These are phyloP conservation scores for Fusarium lateritium DNA, from an alignment of 2,329 filamentous ascomycete species.

Conservation along the genomic window DNA sequence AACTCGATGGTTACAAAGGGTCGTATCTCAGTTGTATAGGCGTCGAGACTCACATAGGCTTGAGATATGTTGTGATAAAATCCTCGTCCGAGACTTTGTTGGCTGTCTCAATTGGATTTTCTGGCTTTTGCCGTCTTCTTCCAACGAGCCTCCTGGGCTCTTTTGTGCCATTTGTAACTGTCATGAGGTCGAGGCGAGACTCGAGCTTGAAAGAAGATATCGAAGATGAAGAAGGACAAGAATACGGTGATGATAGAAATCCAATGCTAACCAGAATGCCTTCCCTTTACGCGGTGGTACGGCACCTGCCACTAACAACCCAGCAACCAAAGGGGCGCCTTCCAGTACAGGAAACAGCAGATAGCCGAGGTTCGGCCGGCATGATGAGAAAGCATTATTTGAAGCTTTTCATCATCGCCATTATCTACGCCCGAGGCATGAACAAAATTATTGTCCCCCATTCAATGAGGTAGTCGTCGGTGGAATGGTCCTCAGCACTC, in stretches of 20 bases:
- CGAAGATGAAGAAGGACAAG: neutral
- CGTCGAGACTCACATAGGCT: conserved; percentile 58
- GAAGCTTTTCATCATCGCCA: conserved; percentile 40
- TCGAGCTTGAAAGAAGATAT: neutral
- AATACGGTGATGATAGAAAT: neutral
- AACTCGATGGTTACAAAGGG: neutral
- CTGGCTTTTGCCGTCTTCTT: conserved; percentile 33
- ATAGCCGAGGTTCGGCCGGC: conserved; percentile 43
- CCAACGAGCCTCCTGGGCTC: conserved; percentile 23
- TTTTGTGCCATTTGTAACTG: conserved; percentile 13
- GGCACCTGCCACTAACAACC: conserved; percentile 34
- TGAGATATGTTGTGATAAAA: conserved; percentile 65
- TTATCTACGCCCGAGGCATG: conserved; percentile 17
- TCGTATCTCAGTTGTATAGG: neutral
- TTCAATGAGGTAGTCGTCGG: conserved; percentile 40
- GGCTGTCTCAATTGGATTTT: conserved; percentile 62
- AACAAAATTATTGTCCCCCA: conserved; percentile 11
- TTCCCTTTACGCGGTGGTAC: conserved; percentile 6
- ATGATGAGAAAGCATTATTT: conserved; percentile 23
- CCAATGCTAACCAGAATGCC: neutral
- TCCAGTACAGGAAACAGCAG: conserved; percentile 9
- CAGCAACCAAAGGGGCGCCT: neutral
- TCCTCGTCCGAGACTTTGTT: conserved; percentile 63
- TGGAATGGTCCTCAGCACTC: conserved; percentile 49
- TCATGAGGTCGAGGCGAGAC: conserved; percentile 21